Evolutionary conservation across 2,329 filamentous ascomycete genomes (phyloP).

Genomic region (Polytolypa hystricis): DNA sequence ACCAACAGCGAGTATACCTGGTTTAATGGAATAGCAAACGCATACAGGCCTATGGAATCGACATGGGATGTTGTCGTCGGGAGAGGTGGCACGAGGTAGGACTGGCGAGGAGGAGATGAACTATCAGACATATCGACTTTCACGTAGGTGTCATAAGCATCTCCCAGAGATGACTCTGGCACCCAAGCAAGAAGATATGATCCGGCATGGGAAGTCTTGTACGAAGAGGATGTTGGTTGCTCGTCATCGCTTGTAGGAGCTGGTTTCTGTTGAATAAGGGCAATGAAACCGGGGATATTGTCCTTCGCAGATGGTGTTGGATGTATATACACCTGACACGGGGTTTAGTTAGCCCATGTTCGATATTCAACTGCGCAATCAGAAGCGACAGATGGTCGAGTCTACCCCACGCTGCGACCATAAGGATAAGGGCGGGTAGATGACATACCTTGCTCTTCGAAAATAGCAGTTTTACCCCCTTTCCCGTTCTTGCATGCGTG

Average conservation of each 20-base stretch:
- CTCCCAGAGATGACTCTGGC: slow-evolving; percentile 77
- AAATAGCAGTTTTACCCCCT: slow-evolving; percentile 79
- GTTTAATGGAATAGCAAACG: slow-evolving; percentile 82
- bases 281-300: slow-evolving; percentile 90
- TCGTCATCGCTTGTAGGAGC: slow-evolving; percentile 18
- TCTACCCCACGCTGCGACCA: too few species aligned
- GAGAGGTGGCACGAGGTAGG: slow-evolving; percentile 82
- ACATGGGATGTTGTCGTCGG: slow-evolving; percentile 71
- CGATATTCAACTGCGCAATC: neutral
- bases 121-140: slow-evolving; percentile 88
- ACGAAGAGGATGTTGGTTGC: slow-evolving; percentile 31
- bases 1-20: slow-evolving; percentile 86
- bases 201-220: slow-evolving; percentile 42
- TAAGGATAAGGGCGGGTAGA: slow-evolving; percentile 3
- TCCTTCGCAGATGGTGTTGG: slow-evolving; percentile 87
- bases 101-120: slow-evolving; percentile 70
- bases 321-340: slow-evolving; percentile 75
- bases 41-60: slow-evolving; percentile 63
- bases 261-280: slow-evolving; percentile 79
- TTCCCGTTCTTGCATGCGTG: slow-evolving; percentile 62
- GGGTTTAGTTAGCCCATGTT: neutral
- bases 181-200: slow-evolving; percentile 87
- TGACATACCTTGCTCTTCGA: slow-evolving; percentile 81
- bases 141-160: slow-evolving; percentile 78
- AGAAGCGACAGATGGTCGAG: neutral